Percentiles rank a stretch among this genome's conserved stretches.
Conservation (phyloP, 805 yeast species). For the Candida khao-thaluensis region DNA sequence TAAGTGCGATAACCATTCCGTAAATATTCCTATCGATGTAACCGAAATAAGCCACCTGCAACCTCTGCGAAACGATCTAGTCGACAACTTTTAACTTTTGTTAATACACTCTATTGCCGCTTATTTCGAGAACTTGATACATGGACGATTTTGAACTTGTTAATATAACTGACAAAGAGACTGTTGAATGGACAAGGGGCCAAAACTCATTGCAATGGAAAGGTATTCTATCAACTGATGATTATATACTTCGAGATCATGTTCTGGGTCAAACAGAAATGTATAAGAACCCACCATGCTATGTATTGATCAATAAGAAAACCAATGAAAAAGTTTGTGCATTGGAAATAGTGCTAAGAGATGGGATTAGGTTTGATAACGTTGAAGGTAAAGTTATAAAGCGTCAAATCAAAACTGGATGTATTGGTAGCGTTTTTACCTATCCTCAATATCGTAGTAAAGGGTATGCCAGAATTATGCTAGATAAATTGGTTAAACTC, state of each 20-base stretch:
- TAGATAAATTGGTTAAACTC: constrained; percentile 32
- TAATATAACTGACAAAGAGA: constrained; percentile 20
- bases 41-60: too few relatives aligned
- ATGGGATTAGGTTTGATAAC: constrained; percentile 24
- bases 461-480: constrained; percentile 40
- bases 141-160: constrained; percentile 6
- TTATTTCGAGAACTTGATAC: too few relatives aligned
- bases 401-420: constrained; percentile 24
- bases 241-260: constrained; percentile 35
- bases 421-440: constrained; percentile 44
- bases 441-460: constrained; percentile 35
- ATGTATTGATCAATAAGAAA: constrained; percentile 22
- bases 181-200: constrained; percentile 31
- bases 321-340: constrained; percentile 28
- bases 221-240: constrained; percentile 30
- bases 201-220: constrained; percentile 39
- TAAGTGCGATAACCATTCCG: too few relatives aligned
- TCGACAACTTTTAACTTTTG: too few relatives aligned
- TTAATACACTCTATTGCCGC: too few relatives aligned
- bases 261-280: constrained; percentile 24
- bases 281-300: constrained; percentile 19
- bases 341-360: constrained; percentile 34
- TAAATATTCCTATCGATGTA: too few relatives aligned
- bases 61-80: too few relatives aligned
- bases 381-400: constrained; percentile 9